Evolutionary conservation across 1,139 yeast species (phyloP).

Genomic region (Magnusiomyces magnusii): DNA sequence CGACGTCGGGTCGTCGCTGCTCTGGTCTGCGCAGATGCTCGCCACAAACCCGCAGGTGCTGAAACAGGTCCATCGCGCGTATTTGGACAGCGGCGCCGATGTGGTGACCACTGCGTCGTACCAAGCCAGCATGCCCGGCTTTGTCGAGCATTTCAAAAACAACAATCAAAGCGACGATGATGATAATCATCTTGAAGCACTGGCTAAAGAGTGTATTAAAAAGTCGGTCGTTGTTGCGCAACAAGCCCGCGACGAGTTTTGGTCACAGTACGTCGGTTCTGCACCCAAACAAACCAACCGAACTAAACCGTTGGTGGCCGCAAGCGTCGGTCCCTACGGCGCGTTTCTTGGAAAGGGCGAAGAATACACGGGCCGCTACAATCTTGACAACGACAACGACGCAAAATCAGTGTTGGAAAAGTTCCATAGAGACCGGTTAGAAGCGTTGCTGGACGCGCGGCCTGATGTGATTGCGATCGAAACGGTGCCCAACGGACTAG

Average conservation of each 20-base stretch:
- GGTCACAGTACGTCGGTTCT: neutral
- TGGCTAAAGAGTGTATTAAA: constrained; percentile 22
- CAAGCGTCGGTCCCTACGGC: constrained; percentile 70
- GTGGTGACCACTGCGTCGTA: constrained; percentile 54
- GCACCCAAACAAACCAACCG: neutral
- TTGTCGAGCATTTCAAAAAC: neutral
- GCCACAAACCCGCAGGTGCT: constrained; percentile 43
- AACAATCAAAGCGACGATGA: neutral
- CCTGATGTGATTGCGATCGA: constrained; percentile 56
- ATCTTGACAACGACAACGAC: constrained; percentile 9
- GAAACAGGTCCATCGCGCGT: constrained; percentile 44
- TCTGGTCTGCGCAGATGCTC: constrained; percentile 59
- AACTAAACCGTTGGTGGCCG: constrained; percentile 37
- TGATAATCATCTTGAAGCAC: neutral
- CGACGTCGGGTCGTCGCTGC: constrained; percentile 33
- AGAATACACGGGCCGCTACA: constrained; percentile 61
- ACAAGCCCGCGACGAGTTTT: constrained; percentile 26
- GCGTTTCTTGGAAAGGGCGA: constrained; percentile 57
- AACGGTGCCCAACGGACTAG: constrained; percentile 53
- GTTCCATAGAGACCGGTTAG: constrained; percentile 47
- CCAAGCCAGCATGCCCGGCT: constrained; percentile 38
- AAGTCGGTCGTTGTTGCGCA: constrained; percentile 29
- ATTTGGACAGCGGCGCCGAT: constrained; percentile 49
- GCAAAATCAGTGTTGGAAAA: neutral
- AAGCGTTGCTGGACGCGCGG: constrained; percentile 35